Evolutionary conservation across 2,329 filamentous ascomycete genomes (phyloP).

Genomic region (Fusarium miscanthi): DNA sequence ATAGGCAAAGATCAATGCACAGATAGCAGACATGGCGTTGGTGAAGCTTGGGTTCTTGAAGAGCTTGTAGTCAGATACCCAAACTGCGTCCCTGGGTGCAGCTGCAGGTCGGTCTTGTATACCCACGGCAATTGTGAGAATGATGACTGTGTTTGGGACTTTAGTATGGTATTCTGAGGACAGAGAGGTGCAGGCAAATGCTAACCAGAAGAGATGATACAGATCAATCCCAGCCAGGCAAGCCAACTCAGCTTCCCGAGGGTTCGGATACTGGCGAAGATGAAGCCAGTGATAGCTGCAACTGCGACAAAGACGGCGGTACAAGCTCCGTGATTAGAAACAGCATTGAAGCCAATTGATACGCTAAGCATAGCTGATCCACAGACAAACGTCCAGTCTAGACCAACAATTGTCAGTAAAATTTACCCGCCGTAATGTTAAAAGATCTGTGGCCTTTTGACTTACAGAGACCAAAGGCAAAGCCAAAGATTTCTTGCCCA

Average conservation of each 20-base stretch:
- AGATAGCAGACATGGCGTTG: conserved; percentile 43
- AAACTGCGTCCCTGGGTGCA: conserved; percentile 15
- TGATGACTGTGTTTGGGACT: conserved; percentile 6
- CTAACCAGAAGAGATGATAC: conserved; percentile 7
- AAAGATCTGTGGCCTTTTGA: fast-evolving
- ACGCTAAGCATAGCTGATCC: conserved; percentile 40
- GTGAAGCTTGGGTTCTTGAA: conserved; percentile 20
- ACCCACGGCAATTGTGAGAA: conserved; percentile 37
- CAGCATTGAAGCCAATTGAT: conserved; percentile 54
- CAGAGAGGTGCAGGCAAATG: fast-evolving
- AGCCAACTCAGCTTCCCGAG: conserved; percentile 49
- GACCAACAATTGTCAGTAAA: fast-evolving
- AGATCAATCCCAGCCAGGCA: conserved; percentile 42
- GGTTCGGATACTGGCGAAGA: conserved; percentile 49
- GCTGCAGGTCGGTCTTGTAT: conserved; percentile 30
- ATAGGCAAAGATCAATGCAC: conserved; percentile 51
- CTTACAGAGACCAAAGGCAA: conserved; percentile 51
- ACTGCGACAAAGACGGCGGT: conserved; percentile 54
- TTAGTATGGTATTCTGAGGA: not conserved
- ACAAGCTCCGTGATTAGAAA: conserved; percentile 52
- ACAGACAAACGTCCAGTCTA: conserved; percentile 16
- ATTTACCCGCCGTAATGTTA: fast-evolving
- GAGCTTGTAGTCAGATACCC: conserved; percentile 18
- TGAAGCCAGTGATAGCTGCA: conserved; percentile 44
- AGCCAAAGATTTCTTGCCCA: conserved; percentile 56